Base-by-base conservation (phyloP, 495 filamentous ascomycete species). In the Hypoxylon perforatum region DNA sequence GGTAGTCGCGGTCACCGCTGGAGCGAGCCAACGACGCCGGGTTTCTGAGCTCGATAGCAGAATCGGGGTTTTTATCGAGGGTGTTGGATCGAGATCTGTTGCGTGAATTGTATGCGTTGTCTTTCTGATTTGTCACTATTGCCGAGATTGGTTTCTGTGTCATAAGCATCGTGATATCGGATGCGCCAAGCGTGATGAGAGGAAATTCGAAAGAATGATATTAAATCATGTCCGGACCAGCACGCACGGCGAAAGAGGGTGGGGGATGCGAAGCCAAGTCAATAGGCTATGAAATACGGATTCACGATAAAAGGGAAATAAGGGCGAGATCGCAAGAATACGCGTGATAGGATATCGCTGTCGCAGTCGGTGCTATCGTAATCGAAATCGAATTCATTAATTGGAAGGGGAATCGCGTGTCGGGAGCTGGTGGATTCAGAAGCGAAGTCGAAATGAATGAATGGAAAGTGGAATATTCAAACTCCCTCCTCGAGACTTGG, bases 161-260 rank as follows among this genome's bases (percentile, higher is more conserved):
- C 79, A 83, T 83, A 62, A 83, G 80, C 80, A 83, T 83, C 56
- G 72, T 81, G 76, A 77, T 67, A 61, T 76, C 59, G 45, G 56
- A 70, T 61, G 63, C 61, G 70, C 68, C 63, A 60, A 61, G 63
- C 65, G 54, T 63, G 50, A 61, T 52, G 65, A 65, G 57, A 39
- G 23, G 42, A 36, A 39, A 57, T 62, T 61, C 54, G 48, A 64
- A 35, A 48, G 49, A 44, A 59, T 33, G 49, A 41, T 50, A 53
- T 66, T 66, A 70, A 63, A 25, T 69, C 72, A 73, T 74, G 66
- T 61, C 63, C 57, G 52, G 49, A 52, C 33, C 42, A 23, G 56
- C 45, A 49, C 51, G 22, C 33, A 62, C 44, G 55, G 51, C 19
- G 59, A 47, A 44, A 60, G 12, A 48, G 65, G 62, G 48, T 52